Conservation (phyloP, 495 filamentous ascomycete species). For the Xylaria nigripes region DNA sequence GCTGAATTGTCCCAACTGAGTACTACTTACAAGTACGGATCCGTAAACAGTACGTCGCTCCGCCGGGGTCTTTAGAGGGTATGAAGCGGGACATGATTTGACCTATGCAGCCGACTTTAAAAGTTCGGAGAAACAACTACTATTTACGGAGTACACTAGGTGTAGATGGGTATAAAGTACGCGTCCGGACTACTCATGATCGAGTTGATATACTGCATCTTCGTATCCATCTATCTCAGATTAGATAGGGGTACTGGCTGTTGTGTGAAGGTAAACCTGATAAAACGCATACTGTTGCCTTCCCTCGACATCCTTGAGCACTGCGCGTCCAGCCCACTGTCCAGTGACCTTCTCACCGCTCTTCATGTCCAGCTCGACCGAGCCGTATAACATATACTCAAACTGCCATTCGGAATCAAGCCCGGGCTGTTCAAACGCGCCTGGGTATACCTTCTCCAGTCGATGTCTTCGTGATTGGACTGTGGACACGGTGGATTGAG, state of each 20-base stretch:
- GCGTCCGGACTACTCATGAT: no score
- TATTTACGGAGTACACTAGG: no score
- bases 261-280: constrained; percentile 24
- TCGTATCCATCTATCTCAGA: no score
- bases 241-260: not conserved
- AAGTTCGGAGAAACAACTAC: no score
- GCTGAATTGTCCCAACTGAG: no score
- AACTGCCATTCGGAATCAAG: not conserved
- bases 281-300: constrained; percentile 20
- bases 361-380: constrained; percentile 16
- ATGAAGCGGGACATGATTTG: no score
- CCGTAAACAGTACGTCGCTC: no score
- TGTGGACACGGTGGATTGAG: constrained; percentile 26
- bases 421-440: constrained; percentile 4
- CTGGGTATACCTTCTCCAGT: constrained; percentile 28
- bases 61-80: no score
- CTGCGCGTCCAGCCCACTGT: constrained; percentile 22
- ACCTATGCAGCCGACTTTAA: no score
- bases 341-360: constrained; percentile 5
- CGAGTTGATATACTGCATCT: no score
- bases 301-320: constrained; percentile 14
- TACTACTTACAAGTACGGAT: no score
- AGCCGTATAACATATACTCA: constrained; percentile 32
- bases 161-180: no score
- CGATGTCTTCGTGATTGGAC: constrained; percentile 25